Percentiles rank a stretch among this genome's conserved stretches.
Evolutionary conservation across 345 rosid genomes (phyloP).

Genomic region (Camelina laxa): DNA sequence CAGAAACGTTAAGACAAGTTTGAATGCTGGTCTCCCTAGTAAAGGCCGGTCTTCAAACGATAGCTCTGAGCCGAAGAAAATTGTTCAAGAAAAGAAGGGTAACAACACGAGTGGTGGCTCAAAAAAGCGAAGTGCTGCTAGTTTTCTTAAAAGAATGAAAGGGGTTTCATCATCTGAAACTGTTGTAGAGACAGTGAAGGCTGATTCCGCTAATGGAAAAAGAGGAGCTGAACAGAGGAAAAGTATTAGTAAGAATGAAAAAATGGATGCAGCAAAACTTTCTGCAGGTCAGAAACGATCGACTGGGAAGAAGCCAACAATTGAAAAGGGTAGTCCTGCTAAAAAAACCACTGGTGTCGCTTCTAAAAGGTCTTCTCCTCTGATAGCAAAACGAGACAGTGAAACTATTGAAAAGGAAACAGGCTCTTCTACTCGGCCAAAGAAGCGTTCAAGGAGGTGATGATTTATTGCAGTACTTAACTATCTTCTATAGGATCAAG

Average conservation of each 20-base stretch:
- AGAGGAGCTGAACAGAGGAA: constrained; percentile 47
- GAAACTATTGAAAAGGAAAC: constrained; percentile 47
- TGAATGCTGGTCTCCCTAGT: constrained; percentile 35
- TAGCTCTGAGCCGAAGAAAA: constrained; percentile 43
- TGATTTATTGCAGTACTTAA: constrained; percentile 8
- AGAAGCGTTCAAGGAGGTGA: constrained; percentile 55
- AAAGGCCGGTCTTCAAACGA: constrained; percentile 41
- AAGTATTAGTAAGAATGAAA: constrained; percentile 33
- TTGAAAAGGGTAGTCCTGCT: constrained; percentile 38
- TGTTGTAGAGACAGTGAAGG: constrained; percentile 40
- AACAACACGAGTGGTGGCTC: constrained; percentile 30
- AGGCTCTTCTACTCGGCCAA: constrained; percentile 43
- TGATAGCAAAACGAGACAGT: constrained; percentile 38
- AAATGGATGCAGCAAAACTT: constrained; percentile 33
- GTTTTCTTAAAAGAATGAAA: constrained; percentile 58
- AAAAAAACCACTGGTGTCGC: constrained; percentile 36
- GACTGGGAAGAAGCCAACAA: constrained; percentile 32
- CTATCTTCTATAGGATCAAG: constrained; percentile 17
- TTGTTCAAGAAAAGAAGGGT: constrained; percentile 43
- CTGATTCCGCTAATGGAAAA: constrained; percentile 43
- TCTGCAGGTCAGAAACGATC: constrained; percentile 38
- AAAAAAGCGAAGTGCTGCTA: constrained; percentile 56
- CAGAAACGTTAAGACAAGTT: constrained; percentile 37
- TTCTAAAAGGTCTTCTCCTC: constrained; percentile 32
- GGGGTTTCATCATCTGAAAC: constrained; percentile 44